A percentile compares a stretch with the other conserved stretches of the same genome.
These are phyloP conservation scores for Chlorella ohadii DNA, from an alignment of 139 green algal species.

Conservation along the genomic window DNA sequence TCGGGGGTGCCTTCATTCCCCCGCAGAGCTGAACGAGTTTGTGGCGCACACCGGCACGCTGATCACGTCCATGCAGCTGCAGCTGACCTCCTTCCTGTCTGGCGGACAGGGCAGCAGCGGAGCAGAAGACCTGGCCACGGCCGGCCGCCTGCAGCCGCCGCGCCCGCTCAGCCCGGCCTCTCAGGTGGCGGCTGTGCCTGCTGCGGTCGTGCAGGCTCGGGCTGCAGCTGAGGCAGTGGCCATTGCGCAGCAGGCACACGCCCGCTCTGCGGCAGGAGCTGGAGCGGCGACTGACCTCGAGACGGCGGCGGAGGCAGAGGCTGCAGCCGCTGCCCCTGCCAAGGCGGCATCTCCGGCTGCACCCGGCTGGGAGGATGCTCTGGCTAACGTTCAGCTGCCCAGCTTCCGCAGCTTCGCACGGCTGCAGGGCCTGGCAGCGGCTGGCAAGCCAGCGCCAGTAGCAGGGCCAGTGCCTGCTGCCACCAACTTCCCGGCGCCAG, in stretches of 20 bases:
- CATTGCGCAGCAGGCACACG: neutral
- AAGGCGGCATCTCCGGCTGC: neutral
- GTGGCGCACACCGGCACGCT: neutral
- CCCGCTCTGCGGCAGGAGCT: neutral
- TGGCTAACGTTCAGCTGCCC: neutral
- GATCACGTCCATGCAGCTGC: neutral
- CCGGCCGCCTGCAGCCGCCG: too few species aligned
- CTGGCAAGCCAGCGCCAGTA: neutral
- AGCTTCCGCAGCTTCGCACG: neutral
- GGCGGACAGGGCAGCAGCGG: neutral
- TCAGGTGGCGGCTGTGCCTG: neutral
- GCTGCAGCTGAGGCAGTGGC: neutral
- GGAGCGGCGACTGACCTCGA: neutral
- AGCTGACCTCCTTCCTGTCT: neutral
- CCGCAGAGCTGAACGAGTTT: neutral
- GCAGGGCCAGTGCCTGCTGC: too few species aligned
- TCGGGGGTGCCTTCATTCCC: neutral
- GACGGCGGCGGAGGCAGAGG: too few species aligned
- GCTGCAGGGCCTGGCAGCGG: neutral
- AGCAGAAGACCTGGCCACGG: neutral
- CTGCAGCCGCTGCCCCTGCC: neutral
- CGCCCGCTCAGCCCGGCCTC: neutral
- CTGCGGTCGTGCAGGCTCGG: neutral
- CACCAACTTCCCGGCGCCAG: too few species aligned
- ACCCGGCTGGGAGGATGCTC: neutral